Evolutionary conservation across 495 filamentous ascomycete genomes (phyloP).

Genomic region (Penicillium tannophilum): DNA sequence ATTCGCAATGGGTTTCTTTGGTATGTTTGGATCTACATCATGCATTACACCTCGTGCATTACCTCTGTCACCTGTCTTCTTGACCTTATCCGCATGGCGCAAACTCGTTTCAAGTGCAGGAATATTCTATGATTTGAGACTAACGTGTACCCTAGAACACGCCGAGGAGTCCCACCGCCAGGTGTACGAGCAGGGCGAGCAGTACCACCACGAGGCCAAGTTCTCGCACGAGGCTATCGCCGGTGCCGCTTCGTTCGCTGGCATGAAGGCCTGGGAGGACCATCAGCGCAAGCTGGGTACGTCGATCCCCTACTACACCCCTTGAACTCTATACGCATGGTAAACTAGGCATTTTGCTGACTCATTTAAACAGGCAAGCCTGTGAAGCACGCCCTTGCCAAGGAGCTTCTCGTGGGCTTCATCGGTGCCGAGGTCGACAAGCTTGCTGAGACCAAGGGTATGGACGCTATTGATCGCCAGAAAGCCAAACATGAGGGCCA

Average conservation of each 20-base stretch:
- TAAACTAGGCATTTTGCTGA: not conserved
- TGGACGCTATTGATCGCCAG: slow-evolving; percentile 68
- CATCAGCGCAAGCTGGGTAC: slow-evolving; percentile 70
- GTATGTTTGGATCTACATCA: slow-evolving; percentile 26
- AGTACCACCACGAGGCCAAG: slow-evolving; percentile 57
- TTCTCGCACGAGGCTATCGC: slow-evolving; percentile 74
- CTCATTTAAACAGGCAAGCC: slow-evolving; percentile 56
- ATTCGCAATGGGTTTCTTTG: slow-evolving; percentile 40
- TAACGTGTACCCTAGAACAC: slow-evolving; percentile 35
- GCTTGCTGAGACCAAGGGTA: slow-evolving; percentile 76
- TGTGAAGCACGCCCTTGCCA: slow-evolving; percentile 73
- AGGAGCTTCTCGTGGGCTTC: slow-evolving; percentile 71
- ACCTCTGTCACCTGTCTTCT: not conserved
- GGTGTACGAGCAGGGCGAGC: slow-evolving; percentile 52
- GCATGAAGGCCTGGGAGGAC: slow-evolving; percentile 80
- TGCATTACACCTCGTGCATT: not conserved
- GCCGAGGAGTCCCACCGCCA: slow-evolving; percentile 59
- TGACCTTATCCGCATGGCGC: slow-evolving; percentile 5
- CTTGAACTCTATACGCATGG: not conserved
- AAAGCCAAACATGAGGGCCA: slow-evolving; percentile 67
- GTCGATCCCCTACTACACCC: slow-evolving; percentile 3
- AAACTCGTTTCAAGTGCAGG: not conserved
- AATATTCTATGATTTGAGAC: slow-evolving; percentile 6
- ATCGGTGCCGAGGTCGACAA: slow-evolving; percentile 78
- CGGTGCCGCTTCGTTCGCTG: slow-evolving; percentile 77